These are phyloP conservation scores for Saturnispora bothae DNA, from an alignment of 805 yeast genomes.

Conservation along the genomic window DNA sequence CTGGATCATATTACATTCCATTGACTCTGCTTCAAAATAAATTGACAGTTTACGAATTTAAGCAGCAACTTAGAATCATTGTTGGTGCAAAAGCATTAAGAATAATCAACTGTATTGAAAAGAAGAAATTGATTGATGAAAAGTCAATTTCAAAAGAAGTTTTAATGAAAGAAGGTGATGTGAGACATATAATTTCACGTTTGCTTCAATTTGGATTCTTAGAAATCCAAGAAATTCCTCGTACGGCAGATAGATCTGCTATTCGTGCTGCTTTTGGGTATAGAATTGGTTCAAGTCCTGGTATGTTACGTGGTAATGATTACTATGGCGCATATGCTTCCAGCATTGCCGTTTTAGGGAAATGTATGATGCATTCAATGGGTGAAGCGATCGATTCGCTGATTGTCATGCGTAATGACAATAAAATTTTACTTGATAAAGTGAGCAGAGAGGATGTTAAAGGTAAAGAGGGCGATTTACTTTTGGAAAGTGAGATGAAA, in stretches of 20 bases:
- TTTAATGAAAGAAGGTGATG: constrained; percentile 64
- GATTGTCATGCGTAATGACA: constrained; percentile 44
- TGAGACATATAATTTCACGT: constrained; percentile 58
- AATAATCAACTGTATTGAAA: constrained; percentile 66
- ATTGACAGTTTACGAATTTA: constrained; percentile 41
- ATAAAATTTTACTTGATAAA: constrained; percentile 62
- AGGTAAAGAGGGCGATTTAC: constrained; percentile 65
- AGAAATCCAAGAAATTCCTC: constrained; percentile 89
- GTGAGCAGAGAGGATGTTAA: constrained; percentile 84
- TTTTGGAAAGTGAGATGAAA: constrained; percentile 64
- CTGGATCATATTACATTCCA: constrained; percentile 54
- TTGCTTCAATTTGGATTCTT: constrained; percentile 60
- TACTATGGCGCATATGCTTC: constrained; percentile 16
- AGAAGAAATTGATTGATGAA: constrained; percentile 68
- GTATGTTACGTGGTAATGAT: constrained; percentile 2
- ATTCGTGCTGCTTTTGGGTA: constrained; percentile 78
- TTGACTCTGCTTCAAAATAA: constrained; percentile 38
- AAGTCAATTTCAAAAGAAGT: constrained; percentile 69
- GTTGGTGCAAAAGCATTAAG: constrained; percentile 62
- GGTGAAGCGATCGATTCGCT: constrained; percentile 40
- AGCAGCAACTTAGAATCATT: constrained; percentile 46
- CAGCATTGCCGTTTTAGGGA: constrained; percentile 28
- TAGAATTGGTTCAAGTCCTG: constrained; percentile 32
- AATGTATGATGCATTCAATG: constrained; percentile 42
- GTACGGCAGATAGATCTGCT: constrained; percentile 86